Evolutionary conservation across 768 basidiomycete genomes (phyloP).

Genomic region (Ephemerocybe angulata): DNA sequence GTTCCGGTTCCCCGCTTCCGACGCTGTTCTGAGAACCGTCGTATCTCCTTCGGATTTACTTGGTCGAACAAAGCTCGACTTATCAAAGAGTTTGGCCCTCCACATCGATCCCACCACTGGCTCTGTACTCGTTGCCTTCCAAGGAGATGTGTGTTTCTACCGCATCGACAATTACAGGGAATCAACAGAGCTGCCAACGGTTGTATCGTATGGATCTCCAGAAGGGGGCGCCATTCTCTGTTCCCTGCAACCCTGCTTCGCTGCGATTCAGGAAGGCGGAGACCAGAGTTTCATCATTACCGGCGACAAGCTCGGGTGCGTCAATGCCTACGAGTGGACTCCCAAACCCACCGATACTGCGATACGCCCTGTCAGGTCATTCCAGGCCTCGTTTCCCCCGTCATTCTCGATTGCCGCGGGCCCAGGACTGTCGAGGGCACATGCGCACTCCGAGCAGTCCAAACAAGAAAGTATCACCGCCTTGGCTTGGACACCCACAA

Average conservation of each 20-base stretch:
- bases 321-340: constrained; percentile 59
- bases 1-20: constrained; percentile 20
- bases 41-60: not conserved
- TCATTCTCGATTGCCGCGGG: too few relatives aligned
- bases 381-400: constrained; percentile 49
- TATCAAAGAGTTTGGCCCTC: constrained; percentile 17
- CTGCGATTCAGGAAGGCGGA: constrained; percentile 19
- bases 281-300: constrained; percentile 52
- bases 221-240: constrained; percentile 48
- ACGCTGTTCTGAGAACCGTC: not conserved
- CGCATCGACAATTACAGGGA: constrained; percentile 30
- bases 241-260: constrained; percentile 47
- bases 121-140: constrained; percentile 50
- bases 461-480: constrained; percentile 60
- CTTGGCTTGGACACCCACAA: constrained; percentile 55
- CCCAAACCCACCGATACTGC: not conserved
- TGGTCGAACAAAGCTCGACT: constrained; percentile 1
- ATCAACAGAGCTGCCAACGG: constrained; percentile 22
- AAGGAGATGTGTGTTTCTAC: constrained; percentile 49
- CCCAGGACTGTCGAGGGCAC: too few relatives aligned
- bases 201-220: constrained; percentile 47
- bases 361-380: constrained; percentile 13
- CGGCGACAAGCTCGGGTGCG: constrained; percentile 63
- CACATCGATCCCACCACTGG: constrained; percentile 27
- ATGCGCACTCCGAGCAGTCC: constrained; percentile 61